Conservation (phyloP, 2,329 filamentous ascomycete species). For the Microascus cirrosus region DNA sequence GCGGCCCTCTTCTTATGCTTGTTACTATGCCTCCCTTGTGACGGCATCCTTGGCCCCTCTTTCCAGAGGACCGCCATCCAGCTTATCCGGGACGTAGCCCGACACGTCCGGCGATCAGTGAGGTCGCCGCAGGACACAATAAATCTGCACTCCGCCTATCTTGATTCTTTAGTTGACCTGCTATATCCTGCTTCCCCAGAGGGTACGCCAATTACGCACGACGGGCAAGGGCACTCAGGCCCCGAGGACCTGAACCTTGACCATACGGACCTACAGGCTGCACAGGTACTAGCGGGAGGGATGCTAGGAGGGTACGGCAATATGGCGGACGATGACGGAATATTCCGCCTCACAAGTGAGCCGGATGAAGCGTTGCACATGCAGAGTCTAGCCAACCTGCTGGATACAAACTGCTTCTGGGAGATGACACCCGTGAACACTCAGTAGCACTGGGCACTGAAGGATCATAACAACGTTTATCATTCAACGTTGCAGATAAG, state of each 20-base stretch:
- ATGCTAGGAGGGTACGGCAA: not conserved
- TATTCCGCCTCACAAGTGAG: conserved; percentile 1
- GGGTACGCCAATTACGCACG: not conserved
- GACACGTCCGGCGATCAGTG: conserved; percentile 5
- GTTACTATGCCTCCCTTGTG: conserved; percentile 8
- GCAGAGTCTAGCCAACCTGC: conserved; percentile 8
- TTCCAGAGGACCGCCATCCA: conserved; percentile 7
- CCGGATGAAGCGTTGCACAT: conserved; percentile 7
- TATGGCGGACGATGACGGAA: not conserved
- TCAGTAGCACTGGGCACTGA: too few relatives aligned
- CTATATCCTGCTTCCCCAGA: not conserved
- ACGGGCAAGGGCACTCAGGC: not conserved
- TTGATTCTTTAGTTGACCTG: conserved; percentile 2
- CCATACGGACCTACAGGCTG: not conserved
- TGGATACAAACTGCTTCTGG: conserved; percentile 9
- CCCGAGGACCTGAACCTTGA: not conserved
- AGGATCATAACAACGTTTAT: too few relatives aligned
- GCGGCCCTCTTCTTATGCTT: conserved; percentile 8
- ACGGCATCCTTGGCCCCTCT: conserved; percentile 7
- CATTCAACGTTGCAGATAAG: too few relatives aligned
- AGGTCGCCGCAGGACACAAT: conserved; percentile 8
- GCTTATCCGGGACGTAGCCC: conserved; percentile 6
- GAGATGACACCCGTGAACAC: not conserved
- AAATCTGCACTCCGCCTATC: not conserved
- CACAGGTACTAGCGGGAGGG: not conserved